Conservation (phyloP, 768 basidiomycete species). For the Mrakia hoshinonis region DNA sequence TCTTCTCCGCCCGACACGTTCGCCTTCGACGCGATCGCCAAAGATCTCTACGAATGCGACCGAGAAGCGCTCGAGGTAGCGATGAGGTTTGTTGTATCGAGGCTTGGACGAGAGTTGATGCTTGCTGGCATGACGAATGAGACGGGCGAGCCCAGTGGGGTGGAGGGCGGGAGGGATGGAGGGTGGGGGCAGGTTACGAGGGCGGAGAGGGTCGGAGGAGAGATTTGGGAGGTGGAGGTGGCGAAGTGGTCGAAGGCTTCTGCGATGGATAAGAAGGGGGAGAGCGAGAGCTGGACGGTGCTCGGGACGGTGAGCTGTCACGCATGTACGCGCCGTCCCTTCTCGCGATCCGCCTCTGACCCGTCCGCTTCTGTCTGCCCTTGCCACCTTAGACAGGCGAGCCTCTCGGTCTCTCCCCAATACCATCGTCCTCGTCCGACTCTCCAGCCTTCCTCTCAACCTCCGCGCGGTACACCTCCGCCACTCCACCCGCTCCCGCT, state of each 20-base stretch:
- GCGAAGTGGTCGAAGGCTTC: background rate
- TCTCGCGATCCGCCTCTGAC: background rate
- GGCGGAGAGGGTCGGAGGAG: background rate
- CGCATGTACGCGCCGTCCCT: background rate
- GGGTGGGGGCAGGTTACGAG: slow-evolving; percentile 5
- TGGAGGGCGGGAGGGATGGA: background rate
- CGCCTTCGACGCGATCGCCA: slow-evolving; percentile 6
- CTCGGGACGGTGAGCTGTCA: background rate
- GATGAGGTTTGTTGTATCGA: background rate
- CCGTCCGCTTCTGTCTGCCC: too few species aligned
- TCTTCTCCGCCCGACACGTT: too few species aligned
- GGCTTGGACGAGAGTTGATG: slow-evolving; percentile 7
- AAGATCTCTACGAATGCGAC: background rate
- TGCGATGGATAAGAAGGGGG: background rate
- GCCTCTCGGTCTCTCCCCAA: background rate
- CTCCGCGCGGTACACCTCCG: too few species aligned
- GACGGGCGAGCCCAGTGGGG: background rate
- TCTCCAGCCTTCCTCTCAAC: too few species aligned
- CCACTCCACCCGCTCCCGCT: too few species aligned
- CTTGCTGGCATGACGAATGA: background rate
- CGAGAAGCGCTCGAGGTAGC: background rate
- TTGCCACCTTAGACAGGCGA: slow-evolving; percentile 3
- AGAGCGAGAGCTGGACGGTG: background rate
- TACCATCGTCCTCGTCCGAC: too few species aligned
- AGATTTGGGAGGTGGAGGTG: slow-evolving; percentile 2